Percentiles rank a stretch among this genome's conserved stretches.
phyloP scores from a whole-genome alignment of 345 rosid genomes.

The Salix suchowensis region DNA sequence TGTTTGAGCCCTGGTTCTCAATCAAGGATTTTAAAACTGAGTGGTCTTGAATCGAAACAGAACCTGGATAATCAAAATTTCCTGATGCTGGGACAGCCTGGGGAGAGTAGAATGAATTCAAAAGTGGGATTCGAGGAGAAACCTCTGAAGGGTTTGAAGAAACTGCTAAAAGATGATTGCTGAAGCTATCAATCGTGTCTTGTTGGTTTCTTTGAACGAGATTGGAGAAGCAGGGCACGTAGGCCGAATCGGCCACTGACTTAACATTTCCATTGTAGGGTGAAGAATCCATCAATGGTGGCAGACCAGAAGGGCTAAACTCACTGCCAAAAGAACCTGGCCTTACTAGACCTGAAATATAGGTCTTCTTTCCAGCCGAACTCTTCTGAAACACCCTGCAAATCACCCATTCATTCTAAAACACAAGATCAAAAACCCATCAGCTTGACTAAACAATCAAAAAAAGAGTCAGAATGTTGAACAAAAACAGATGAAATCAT shows the following conservation, averaged over 20 bases:
- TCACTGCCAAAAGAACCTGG: constrained; percentile 41
- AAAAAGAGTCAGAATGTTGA: neutral
- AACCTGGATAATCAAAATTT: constrained; percentile 29
- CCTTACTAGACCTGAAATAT: constrained; percentile 44
- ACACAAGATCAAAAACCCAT: neutral
- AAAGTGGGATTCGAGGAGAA: constrained; percentile 32
- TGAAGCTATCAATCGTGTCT: constrained; percentile 29
- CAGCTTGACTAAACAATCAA: neutral
- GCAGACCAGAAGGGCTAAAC: constrained; percentile 39
- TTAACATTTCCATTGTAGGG: constrained; percentile 25
- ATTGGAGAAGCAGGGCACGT: constrained; percentile 88
- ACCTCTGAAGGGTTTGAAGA: constrained; percentile 11
- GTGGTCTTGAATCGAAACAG: constrained; percentile 42
- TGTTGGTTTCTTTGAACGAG: constrained; percentile 38
- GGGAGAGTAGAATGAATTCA: constrained; percentile 33
- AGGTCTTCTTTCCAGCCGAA: constrained; percentile 63
- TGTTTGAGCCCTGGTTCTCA: constrained; percentile 34
- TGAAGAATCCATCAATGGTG: constrained; percentile 64
- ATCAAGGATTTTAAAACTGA: constrained; percentile 46
- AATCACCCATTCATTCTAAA: constrained; percentile 92
- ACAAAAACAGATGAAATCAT: constrained; percentile 7
- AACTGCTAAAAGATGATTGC: constrained; percentile 29
- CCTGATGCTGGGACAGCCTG: constrained; percentile 26
- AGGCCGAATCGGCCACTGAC: constrained; percentile 26
- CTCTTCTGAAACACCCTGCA: constrained; percentile 80